Evolutionary conservation across 768 basidiomycete species (phyloP).

Genomic region (Russula brevipes): DNA sequence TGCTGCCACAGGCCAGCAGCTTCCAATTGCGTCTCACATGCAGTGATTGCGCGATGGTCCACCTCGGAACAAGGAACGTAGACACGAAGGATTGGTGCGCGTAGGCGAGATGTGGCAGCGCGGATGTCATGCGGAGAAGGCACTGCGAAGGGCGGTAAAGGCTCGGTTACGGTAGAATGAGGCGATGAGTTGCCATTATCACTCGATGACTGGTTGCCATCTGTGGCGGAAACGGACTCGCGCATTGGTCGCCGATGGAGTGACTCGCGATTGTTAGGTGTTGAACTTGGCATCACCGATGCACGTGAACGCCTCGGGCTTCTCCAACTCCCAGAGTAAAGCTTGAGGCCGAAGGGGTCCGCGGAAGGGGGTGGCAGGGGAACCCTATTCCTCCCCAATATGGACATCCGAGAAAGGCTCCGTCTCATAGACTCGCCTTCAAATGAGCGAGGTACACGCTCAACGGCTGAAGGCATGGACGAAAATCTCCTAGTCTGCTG

Average conservation of each 20-base stretch:
- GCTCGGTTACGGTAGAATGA: conserved; percentile 1
- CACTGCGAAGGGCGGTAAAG: conserved; percentile 24
- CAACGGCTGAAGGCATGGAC: background rate
- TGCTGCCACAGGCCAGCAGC: conserved; percentile 65
- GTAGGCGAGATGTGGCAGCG: conserved; percentile 52
- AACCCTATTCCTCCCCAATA: conserved; percentile 36
- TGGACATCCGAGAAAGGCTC: conserved; percentile 28
- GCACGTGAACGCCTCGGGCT: conserved; percentile 27
- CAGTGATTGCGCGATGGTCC: conserved; percentile 42
- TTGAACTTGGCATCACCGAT: background rate
- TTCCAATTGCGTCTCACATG: conserved; percentile 67
- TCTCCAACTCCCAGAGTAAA: conserved; percentile 50
- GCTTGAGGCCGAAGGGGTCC: conserved; percentile 43
- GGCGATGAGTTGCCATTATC: conserved; percentile 29
- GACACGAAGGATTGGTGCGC: conserved; percentile 69
- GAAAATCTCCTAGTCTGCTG: background rate
- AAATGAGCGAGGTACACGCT: background rate
- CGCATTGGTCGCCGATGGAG: conserved; percentile 4
- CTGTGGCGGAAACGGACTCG: background rate
- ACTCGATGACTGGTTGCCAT: conserved; percentile 18
- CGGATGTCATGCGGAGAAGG: conserved; percentile 54
- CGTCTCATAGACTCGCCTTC: conserved; percentile 17
- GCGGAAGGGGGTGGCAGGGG: conserved; percentile 43
- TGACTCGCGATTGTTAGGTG: conserved; percentile 5
- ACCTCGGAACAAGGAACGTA: conserved; percentile 66